Percentiles rank a stretch among this genome's conserved stretches.
Evolutionary conservation across 2,329 filamentous ascomycete genomes (phyloP).

Genomic region (Proliferodiscus dingleyae): DNA sequence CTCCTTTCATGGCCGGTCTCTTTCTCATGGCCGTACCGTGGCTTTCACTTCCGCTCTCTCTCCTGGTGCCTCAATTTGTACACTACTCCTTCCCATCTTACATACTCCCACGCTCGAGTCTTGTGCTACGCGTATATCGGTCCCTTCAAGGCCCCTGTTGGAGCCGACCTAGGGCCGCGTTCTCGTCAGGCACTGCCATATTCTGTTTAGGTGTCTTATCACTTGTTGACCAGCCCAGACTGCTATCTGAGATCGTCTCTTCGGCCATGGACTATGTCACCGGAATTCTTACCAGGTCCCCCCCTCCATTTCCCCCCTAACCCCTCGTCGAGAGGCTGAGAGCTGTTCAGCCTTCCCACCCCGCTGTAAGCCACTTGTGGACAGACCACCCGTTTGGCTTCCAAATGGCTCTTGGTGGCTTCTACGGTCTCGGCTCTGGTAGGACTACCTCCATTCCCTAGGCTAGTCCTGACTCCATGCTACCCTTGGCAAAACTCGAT

Average conservation of each 20-base stretch:
- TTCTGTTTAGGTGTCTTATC: constrained; percentile 12
- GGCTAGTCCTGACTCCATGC: constrained; percentile 11
- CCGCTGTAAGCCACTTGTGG: constrained; percentile 17
- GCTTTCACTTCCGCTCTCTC: not conserved
- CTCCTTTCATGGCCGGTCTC: not conserved
- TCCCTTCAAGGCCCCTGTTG: constrained; percentile 1
- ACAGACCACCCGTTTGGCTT: constrained; percentile 26
- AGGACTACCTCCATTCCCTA: not conserved
- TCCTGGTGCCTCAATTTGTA: constrained; percentile 1
- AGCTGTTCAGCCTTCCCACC: constrained; percentile 24
- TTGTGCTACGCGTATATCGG: constrained; percentile 4
- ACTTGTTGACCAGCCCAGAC: constrained; percentile 7
- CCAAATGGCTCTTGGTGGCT: constrained; percentile 6
- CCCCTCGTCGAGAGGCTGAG: constrained; percentile 31
- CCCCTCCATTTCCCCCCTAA: no score
- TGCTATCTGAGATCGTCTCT: not conserved
- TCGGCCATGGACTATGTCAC: constrained; percentile 1
- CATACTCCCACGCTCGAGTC: not conserved
- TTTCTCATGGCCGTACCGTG: not conserved
- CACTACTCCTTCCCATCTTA: constrained; percentile 3
- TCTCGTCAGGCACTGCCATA: constrained; percentile 11
- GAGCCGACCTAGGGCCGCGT: constrained; percentile 2
- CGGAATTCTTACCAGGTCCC: constrained; percentile 11
- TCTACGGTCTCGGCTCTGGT: not conserved
- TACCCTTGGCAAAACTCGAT: constrained; percentile 17